Percentiles rank a stretch among this genome's conserved stretches.
These are phyloP conservation scores for Populus pruinosa DNA, from an alignment of 345 rosid species.

Conservation along the genomic window DNA sequence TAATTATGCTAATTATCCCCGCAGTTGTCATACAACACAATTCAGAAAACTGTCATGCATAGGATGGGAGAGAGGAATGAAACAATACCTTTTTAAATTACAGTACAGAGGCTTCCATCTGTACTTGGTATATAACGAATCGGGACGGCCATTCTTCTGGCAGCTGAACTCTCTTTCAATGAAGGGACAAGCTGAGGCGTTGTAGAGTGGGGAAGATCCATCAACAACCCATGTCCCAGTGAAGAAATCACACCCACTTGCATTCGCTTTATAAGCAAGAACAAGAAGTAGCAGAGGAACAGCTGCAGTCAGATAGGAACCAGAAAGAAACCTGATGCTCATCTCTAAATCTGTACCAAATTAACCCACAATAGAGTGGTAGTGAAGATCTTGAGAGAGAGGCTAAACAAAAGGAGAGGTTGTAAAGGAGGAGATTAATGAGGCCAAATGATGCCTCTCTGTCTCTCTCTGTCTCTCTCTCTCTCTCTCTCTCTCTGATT, in stretches of 20 bases:
- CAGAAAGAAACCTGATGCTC: not conserved
- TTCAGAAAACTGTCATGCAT: too few species aligned
- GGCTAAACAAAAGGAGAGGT: not conserved
- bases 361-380: not conserved
- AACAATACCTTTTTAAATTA: slow-evolving; percentile 40
- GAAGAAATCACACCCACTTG: slow-evolving; percentile 12
- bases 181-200: slow-evolving; percentile 42
- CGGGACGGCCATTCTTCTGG: slow-evolving; percentile 54
- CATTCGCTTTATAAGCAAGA: not conserved
- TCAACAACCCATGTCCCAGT: slow-evolving; percentile 20
- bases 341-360: not conserved
- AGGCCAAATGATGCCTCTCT: too few species aligned
- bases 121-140: slow-evolving; percentile 39
- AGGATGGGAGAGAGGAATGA: too few species aligned
- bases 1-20: too few species aligned
- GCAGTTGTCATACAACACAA: not conserved
- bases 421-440: not conserved
- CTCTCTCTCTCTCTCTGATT: too few species aligned
- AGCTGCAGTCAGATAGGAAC: too few species aligned
- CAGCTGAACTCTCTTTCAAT: slow-evolving; percentile 51
- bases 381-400: not conserved
- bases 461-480: too few species aligned
- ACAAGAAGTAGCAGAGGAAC: not conserved
- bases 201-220: slow-evolving; percentile 10
- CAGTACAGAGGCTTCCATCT: slow-evolving; percentile 55